These are phyloP conservation scores for Leishmania martiniquensis DNA, from an alignment of 208 protist species.

Conservation along the genomic window DNA sequence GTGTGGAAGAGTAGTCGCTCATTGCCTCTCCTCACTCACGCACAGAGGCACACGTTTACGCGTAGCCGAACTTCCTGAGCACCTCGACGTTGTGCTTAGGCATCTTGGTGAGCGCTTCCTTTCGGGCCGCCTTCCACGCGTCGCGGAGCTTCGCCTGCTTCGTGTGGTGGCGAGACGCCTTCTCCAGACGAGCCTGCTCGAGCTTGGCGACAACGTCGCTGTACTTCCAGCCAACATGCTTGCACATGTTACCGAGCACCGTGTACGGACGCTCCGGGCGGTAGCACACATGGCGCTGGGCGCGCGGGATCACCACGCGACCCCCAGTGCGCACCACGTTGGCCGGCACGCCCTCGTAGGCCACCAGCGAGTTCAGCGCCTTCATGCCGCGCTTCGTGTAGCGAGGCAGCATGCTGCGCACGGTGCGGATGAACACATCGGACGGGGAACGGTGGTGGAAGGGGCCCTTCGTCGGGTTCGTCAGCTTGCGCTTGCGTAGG, in stretches of 20 bases:
- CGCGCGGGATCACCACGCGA: constrained; percentile 71
- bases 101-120: constrained; percentile 81
- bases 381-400: constrained; percentile 88
- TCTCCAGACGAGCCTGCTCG: constrained; percentile 78
- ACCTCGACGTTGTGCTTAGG: constrained; percentile 84
- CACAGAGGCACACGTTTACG: constrained; percentile 41
- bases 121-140: constrained; percentile 72
- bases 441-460: constrained; percentile 98
- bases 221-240: constrained; percentile 92
- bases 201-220: constrained; percentile 82
- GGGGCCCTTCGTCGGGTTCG: constrained; percentile 97
- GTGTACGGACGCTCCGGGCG: constrained; percentile 82
- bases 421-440: constrained; percentile 95
- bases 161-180: constrained; percentile 64
- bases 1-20: not conserved
- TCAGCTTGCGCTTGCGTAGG: constrained; percentile 96
- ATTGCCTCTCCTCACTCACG: not conserved
- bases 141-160: constrained; percentile 74
- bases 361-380: constrained; percentile 74
- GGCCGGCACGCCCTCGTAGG: constrained; percentile 83
- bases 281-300: constrained; percentile 80
- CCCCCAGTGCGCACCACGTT: constrained; percentile 73
- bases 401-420: constrained; percentile 98
- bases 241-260: constrained; percentile 87
- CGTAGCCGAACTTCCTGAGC: constrained; percentile 91